Evolutionary conservation across 2,329 filamentous ascomycete species (phyloP).

Genomic region (Elsinoe arachidis): DNA sequence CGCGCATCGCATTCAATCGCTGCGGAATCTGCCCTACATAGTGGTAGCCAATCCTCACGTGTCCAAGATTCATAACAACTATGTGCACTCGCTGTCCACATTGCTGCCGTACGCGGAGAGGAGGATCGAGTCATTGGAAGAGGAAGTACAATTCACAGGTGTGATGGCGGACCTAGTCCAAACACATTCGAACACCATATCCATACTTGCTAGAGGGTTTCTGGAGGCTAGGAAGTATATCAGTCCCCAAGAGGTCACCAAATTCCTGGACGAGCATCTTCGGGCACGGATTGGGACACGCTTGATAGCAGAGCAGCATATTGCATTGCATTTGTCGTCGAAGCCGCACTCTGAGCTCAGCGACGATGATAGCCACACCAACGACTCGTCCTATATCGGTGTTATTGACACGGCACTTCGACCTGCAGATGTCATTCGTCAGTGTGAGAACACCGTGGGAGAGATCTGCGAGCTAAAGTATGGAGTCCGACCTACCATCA

Average conservation of each 20-base stretch:
- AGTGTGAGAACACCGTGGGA: slow-evolving; percentile 81
- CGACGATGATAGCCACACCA: slow-evolving; percentile 34
- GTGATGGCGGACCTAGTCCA: slow-evolving; percentile 92
- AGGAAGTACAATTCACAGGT: slow-evolving; percentile 85
- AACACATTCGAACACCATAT: slow-evolving; percentile 90
- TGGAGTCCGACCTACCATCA: slow-evolving; percentile 70
- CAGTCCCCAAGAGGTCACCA: slow-evolving; percentile 69
- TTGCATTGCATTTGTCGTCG: slow-evolving; percentile 71
- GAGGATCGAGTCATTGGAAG: slow-evolving; percentile 66
- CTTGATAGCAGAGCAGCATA: slow-evolving; percentile 91
- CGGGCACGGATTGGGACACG: slow-evolving; percentile 89
- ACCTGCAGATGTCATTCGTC: slow-evolving; percentile 71
- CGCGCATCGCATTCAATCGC: slow-evolving; percentile 84
- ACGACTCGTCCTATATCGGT: slow-evolving; percentile 64
- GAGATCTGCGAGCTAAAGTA: slow-evolving; percentile 97
- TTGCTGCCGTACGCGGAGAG: slow-evolving; percentile 74
- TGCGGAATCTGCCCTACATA: slow-evolving; percentile 91
- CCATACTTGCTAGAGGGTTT: slow-evolving; percentile 83
- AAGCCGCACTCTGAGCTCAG: slow-evolving; percentile 59
- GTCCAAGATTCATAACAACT: slow-evolving; percentile 89
- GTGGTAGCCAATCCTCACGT: slow-evolving; percentile 98
- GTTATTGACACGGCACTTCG: slow-evolving; percentile 87
- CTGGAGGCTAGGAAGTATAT: slow-evolving; percentile 91
- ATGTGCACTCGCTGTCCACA: slow-evolving; percentile 84
- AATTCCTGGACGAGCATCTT: slow-evolving; percentile 87